Base-by-base conservation (phyloP, 371 early-diverging fungal species). In the Rhizopus delemar region DNA sequence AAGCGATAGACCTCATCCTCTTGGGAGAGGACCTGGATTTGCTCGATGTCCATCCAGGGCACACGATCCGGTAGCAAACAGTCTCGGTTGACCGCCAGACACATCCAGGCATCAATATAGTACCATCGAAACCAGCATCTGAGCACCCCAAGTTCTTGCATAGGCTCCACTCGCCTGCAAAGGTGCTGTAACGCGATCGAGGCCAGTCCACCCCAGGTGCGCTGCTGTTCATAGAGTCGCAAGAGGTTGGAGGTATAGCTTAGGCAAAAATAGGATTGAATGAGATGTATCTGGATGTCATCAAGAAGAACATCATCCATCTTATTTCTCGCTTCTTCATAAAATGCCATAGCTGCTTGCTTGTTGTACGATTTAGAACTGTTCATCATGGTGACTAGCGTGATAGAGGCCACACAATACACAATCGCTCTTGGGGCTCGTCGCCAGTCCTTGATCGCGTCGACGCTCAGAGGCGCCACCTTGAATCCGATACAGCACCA, bases 81-180 rank as follows among this genome's bases (percentile, higher is more conserved):
- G 11, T 73, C 75, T 22, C 77, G 62, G 46, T 71, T 66, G 22
- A 67, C 22, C 0, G 73, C 69, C 5, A 79, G 53, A 16, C 73
- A 65, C 66, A 76, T 67, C 80, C 80, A 79, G 0, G 80, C 73
- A 50, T 76, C 80, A 32, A 76, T 62, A 36, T 79, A 79, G 48
- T 79, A 79, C 80, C 80, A 76, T 7, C 77, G 67, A 28, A 63
- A 60, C 67, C 67, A 79, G 41, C 62, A 65, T 6, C 57, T 35
- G 4, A 64, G n/a, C 2, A 38, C 53, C 0, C 32, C 11, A 1
- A 39, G 31, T 41, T 65, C 57, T 22, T 22, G 22, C 22, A 22
- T 2, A 6, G 52, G 32, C 15, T 49, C 41, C 32, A 2, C 11
- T 22, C 36, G 48, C 22, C 31, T 1, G 9, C 8, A 60, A 8